Base-by-base conservation (phyloP, 2,329 filamentous ascomycete species). In the Monilinia vaccinii-corymbosi region DNA sequence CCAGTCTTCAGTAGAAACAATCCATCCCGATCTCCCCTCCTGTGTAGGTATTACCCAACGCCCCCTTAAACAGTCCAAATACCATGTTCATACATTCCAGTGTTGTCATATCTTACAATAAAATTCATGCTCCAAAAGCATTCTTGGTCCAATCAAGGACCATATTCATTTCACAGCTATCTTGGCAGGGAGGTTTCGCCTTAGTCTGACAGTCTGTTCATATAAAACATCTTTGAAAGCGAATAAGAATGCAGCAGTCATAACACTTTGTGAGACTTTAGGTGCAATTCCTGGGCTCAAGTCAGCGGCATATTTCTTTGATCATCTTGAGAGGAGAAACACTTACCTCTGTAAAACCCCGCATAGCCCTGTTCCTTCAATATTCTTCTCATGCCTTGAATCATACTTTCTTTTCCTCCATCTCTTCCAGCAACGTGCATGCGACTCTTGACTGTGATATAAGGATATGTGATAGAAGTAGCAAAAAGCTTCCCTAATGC, bases 171-270 rank as follows among this genome's bases (percentile, higher is more conserved):
- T 60, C 34, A 40, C 45, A 16, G 62, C 23, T 5, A 60, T 63
- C 56, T 71, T 71, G 36, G 65, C 64, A 47, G 69, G 60, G 21
- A 70, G 36, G 42, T 64, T 68, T 60, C 64, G 67, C 55, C 89
- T 80, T 36, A 91, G 81, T 68, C 79, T 82, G 55, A 93, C 76
- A 0, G 86, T 92, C 74, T 88, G 84, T 69, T 91, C 89, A 73
- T 97, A 99, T 7, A 99, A 81, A 8, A 91, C 89, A 72, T 99
- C 94, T 80, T 99, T 99, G 79, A 99, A 97, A 2, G 92, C 94
- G 73, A 99, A 99, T 61, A 99, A 78, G 75, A 97, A 91, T 3
- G 94, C 94, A 7, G 94, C 94, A 5, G 94, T 99, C 63, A 99
- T 82, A 49, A 97, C 94, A 72, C 92, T 97, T 77, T 99, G 94